Conservation (phyloP, 2,329 filamentous ascomycete species). For the Botrytis deweyae region DNA sequence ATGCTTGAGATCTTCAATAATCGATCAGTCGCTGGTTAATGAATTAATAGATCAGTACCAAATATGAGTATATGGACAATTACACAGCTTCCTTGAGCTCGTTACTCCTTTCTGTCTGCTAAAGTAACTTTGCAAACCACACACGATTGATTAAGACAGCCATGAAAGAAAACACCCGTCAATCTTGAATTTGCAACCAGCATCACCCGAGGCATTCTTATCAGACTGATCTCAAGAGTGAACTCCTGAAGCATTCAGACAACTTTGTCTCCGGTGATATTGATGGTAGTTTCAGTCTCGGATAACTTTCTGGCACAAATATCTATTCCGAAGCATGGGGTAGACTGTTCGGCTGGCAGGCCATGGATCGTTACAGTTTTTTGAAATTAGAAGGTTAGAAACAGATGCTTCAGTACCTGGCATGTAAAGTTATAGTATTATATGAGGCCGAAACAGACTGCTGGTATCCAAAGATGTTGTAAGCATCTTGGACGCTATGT, state of each 20-base stretch:
- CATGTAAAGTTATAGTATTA: too few species aligned
- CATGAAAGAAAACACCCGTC: background rate
- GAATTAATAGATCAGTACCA: background rate
- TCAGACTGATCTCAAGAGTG: background rate
- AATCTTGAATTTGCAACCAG: background rate
- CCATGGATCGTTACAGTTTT: accelerated
- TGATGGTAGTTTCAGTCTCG: background rate
- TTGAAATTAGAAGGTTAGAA: too few species aligned
- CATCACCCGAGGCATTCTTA: background rate
- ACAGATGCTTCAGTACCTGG: too few species aligned
- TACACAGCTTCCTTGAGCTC: background rate
- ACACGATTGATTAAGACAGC: background rate
- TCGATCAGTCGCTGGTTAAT: background rate
- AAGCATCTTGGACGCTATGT: background rate
- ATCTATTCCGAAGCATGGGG: background rate
- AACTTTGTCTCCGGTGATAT: background rate
- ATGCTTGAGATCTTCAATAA: background rate
- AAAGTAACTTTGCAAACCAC: background rate
- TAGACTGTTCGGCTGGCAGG: background rate
- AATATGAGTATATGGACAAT: background rate
- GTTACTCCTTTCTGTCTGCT: background rate
- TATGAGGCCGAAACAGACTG: too few species aligned
- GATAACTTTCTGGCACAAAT: background rate
- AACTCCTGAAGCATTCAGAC: background rate
- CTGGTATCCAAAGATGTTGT: background rate